Conservation (phyloP, 2,329 filamentous ascomycete species). For the Fusarium pseudocircinatum region DNA sequence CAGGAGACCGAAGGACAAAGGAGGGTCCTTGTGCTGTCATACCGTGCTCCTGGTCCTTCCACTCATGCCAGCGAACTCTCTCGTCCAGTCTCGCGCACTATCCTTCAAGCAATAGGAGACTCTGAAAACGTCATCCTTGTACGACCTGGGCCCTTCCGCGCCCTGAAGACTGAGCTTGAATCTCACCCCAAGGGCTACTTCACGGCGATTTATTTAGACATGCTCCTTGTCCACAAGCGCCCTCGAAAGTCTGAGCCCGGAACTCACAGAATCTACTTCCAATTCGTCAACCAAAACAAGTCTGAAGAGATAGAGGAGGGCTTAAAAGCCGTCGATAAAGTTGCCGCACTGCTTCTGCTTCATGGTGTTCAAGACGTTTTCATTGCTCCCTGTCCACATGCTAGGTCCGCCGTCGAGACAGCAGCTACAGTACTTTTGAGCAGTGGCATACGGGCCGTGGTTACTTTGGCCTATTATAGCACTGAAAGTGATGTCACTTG, state of each 20-base stretch:
- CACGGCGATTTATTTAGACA: background rate
- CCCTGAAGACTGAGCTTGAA: background rate
- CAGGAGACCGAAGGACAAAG: background rate
- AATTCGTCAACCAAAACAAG: background rate
- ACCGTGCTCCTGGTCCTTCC: background rate
- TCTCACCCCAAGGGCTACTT: background rate
- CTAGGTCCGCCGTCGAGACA: background rate
- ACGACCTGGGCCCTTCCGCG: accelerated
- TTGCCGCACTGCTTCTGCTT: background rate
- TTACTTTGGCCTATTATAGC: background rate
- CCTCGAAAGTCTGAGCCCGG: background rate
- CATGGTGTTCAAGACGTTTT: background rate
- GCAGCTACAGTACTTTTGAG: background rate
- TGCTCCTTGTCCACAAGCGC: background rate
- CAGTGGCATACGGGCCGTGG: background rate
- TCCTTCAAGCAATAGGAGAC: background rate
- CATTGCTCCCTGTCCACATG: background rate
- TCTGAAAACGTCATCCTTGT: background rate
- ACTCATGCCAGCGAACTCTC: background rate
- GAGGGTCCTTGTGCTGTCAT: background rate
- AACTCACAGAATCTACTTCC: background rate
- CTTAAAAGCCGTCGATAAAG: background rate
- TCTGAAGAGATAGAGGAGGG: background rate
- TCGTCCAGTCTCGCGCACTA: background rate
- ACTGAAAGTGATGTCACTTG: background rate